Conservation (phyloP, 2,329 filamentous ascomycete species). For the Hypoxylon sp. region DNA sequence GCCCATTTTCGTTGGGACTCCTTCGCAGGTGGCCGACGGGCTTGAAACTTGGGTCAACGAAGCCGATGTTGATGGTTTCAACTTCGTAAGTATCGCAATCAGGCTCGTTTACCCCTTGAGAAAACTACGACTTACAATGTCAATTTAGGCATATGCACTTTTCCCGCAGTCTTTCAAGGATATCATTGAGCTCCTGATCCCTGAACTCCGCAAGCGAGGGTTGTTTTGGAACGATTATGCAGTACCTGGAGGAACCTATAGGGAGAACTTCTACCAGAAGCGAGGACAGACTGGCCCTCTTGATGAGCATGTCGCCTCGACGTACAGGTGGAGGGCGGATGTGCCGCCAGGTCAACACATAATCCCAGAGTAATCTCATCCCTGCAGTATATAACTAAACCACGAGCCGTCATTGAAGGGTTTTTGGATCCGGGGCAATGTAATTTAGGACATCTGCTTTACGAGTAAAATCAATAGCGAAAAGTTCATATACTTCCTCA, state of each 20-base stretch:
- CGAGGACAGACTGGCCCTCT: slow-evolving; percentile 66
- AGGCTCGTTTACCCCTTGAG: not conserved
- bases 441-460: not conserved
- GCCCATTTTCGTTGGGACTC: slow-evolving; percentile 74
- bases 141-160: slow-evolving; percentile 70
- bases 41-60: slow-evolving; percentile 78
- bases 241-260: slow-evolving; percentile 70
- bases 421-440: slow-evolving; percentile 6
- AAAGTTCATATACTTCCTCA: slow-evolving; percentile 11
- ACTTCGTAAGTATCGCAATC: slow-evolving; percentile 69
- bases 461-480: not conserved
- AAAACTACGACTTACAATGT: slow-evolving; percentile 12
- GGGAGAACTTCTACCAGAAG: slow-evolving; percentile 72
- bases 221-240: slow-evolving; percentile 70
- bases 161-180: slow-evolving; percentile 78
- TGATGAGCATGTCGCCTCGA: slow-evolving; percentile 67
- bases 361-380: slow-evolving; percentile 49
- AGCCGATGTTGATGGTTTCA: slow-evolving; percentile 82
- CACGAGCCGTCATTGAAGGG: not conserved
- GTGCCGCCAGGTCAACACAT: slow-evolving; percentile 51
- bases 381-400: not conserved
- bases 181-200: slow-evolving; percentile 75
- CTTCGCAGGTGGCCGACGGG: slow-evolving; percentile 75
- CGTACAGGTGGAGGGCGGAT: slow-evolving; percentile 61
- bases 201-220: slow-evolving; percentile 72